phyloP scores from a whole-genome alignment of 1,139 yeast genomes.

The Yamadazyma taylorii region DNA sequence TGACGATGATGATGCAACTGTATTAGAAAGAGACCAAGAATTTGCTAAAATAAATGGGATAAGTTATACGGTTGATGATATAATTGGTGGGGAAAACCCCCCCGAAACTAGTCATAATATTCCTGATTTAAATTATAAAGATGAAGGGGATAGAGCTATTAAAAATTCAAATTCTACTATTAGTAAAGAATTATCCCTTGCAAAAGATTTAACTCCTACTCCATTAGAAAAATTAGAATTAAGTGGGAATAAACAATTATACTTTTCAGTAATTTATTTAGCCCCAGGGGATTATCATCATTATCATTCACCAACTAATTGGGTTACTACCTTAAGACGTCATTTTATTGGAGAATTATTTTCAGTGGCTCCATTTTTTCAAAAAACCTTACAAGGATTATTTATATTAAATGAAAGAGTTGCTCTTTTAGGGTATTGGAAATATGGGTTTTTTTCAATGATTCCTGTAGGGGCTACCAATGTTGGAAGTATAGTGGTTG shows the following conservation, averaged over 20 bases:
- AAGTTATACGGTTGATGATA: conserved; percentile 66
- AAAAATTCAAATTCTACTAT: conserved; percentile 32
- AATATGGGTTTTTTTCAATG: conserved; percentile 96
- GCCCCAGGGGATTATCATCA: conserved; percentile 99
- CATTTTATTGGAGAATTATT: conserved; percentile 95
- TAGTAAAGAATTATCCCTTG: conserved; percentile 42
- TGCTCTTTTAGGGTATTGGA: conserved; percentile 93
- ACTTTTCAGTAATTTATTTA: conserved; percentile 86
- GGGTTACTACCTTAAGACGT: conserved; percentile 93
- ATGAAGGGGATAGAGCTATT: conserved; percentile 59
- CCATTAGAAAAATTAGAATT: conserved; percentile 28
- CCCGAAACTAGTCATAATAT: conserved; percentile 32
- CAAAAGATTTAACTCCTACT: conserved; percentile 42
- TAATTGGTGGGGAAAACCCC: conserved; percentile 49
- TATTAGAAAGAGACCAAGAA: conserved; percentile 59
- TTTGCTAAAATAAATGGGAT: conserved; percentile 81
- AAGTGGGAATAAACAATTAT: conserved; percentile 58
- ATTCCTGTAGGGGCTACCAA: conserved; percentile 99
- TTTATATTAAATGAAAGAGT: conserved; percentile 95
- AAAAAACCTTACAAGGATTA: conserved; percentile 77
- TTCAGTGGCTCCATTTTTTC: conserved; percentile 97
- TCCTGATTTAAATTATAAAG: conserved; percentile 50
- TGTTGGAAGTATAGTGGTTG: conserved; percentile 91
- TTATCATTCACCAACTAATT: conserved; percentile 92
- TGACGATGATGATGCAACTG: conserved; percentile 42